phyloP scores from a whole-genome alignment of 2,329 filamentous ascomycete genomes.

The Chaetomium sp. region DNA sequence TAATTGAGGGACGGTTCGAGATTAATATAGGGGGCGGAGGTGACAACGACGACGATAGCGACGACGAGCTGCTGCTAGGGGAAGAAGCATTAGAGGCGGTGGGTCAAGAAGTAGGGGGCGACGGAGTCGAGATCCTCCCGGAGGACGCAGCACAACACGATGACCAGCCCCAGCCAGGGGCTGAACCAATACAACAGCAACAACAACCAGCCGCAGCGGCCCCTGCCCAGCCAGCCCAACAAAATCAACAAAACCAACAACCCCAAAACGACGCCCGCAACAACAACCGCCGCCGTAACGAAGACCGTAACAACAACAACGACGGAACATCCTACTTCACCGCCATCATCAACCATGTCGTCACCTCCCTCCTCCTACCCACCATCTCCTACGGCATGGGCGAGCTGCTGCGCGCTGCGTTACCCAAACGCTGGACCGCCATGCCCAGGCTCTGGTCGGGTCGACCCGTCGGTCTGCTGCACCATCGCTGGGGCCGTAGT shows the following conservation, averaged over 20 bases:
- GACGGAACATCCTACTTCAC: constrained; percentile 31
- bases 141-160: not conserved
- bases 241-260: constrained; percentile 9
- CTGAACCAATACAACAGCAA: constrained; percentile 2
- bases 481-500: constrained; percentile 82
- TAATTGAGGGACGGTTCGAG: constrained; percentile 20
- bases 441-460: constrained; percentile 37
- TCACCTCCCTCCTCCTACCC: constrained; percentile 65
- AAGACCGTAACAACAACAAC: constrained; percentile 23
- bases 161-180: not conserved
- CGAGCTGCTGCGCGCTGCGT: constrained; percentile 59
- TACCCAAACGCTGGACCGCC: constrained; percentile 62
- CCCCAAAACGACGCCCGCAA: constrained; percentile 6
- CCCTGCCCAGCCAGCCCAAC: not conserved
- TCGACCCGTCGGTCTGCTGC: constrained; percentile 56
- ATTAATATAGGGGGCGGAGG: constrained; percentile 19
- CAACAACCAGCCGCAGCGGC: constrained; percentile 2
- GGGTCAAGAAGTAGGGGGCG: constrained; percentile 27
- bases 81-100: constrained; percentile 30
- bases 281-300: constrained; percentile 19
- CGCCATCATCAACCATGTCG: constrained; percentile 43
- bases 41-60: constrained; percentile 14
- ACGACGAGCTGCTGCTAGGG: constrained; percentile 14
- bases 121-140: constrained; percentile 3
- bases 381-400: constrained; percentile 74